Conservation (phyloP, 2,329 filamentous ascomycete genomes). For the Xylaria multiplex region DNA sequence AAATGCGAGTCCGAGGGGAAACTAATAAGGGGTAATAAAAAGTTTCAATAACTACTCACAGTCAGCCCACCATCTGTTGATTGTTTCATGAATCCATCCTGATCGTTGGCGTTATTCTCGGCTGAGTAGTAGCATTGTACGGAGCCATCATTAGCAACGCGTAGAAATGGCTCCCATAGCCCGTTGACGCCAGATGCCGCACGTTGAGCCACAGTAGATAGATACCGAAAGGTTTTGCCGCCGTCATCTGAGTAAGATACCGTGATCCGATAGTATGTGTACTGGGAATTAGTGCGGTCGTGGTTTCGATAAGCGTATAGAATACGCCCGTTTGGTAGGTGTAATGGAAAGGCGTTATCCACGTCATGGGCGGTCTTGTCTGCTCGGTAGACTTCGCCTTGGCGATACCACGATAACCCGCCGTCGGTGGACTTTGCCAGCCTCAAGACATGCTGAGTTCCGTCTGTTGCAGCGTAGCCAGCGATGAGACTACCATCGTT, state of each 20-base stretch:
- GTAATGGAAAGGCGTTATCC: conserved; percentile 50
- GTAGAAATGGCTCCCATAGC: conserved; percentile 59
- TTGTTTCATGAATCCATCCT: conserved; percentile 55
- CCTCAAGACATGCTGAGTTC: conserved; percentile 42
- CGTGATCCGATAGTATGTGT: conserved; percentile 54
- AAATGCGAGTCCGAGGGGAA: not conserved
- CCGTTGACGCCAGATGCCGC: conserved; percentile 47
- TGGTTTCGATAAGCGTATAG: conserved; percentile 54
- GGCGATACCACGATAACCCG: conserved; percentile 45
- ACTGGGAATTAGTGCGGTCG: conserved; percentile 42
- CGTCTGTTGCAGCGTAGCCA: conserved; percentile 46
- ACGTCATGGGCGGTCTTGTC: conserved; percentile 44
- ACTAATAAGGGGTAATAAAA: not conserved
- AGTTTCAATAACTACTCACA: conserved; percentile 20
- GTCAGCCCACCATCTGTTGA: conserved; percentile 54
- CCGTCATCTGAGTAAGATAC: conserved; percentile 55
- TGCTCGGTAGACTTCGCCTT: conserved; percentile 44
- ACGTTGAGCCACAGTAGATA: conserved; percentile 46
- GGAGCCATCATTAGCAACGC: conserved; percentile 51
- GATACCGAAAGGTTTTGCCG: conserved; percentile 52
- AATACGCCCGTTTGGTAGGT: conserved; percentile 50
- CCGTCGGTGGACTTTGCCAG: conserved; percentile 44
- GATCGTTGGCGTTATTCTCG: conserved; percentile 53
- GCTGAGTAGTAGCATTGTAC: conserved; percentile 58
- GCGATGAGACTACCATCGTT: conserved; percentile 45